phyloP scores from a whole-genome alignment of 441 rosid genomes.

The Gossypium davidsonii region DNA sequence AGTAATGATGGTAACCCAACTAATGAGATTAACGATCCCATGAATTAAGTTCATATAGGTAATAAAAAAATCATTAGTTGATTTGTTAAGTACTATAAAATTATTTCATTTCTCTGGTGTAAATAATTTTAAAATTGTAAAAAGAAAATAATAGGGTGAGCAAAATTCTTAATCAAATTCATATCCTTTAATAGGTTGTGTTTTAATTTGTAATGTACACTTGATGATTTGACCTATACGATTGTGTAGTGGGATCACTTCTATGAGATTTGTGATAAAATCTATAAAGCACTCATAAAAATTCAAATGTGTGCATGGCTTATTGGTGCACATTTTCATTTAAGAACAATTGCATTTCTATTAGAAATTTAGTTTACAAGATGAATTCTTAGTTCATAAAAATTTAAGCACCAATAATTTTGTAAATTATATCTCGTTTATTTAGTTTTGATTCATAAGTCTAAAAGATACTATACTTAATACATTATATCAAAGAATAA shows the following conservation, averaged over 20 bases:
- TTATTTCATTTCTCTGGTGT: neutral
- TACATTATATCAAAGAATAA: too few species aligned
- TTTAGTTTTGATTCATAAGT: too few species aligned
- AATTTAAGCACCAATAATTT: too few species aligned
- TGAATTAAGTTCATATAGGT: neutral
- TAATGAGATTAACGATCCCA: neutral
- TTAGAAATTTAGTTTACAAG: too few species aligned
- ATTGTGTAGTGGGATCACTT: neutral
- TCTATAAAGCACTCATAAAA: neutral
- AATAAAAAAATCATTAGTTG: neutral
- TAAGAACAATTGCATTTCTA: too few species aligned
- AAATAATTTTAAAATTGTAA: neutral
- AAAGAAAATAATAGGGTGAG: neutral
- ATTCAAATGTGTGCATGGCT: too few species aligned
- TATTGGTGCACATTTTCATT: too few species aligned
- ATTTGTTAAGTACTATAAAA: neutral
- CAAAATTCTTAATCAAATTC: neutral
- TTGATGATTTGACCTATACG: neutral
- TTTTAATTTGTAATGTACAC: neutral
- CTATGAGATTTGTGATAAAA: neutral
- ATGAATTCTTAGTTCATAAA: too few species aligned
- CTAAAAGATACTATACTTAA: too few species aligned
- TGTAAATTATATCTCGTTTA: too few species aligned
- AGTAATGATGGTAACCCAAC: too few species aligned
- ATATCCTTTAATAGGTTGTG: neutral